Evolutionary conservation across 2,329 filamentous ascomycete species (phyloP).

Genomic region (Harringtonia aguacate): DNA sequence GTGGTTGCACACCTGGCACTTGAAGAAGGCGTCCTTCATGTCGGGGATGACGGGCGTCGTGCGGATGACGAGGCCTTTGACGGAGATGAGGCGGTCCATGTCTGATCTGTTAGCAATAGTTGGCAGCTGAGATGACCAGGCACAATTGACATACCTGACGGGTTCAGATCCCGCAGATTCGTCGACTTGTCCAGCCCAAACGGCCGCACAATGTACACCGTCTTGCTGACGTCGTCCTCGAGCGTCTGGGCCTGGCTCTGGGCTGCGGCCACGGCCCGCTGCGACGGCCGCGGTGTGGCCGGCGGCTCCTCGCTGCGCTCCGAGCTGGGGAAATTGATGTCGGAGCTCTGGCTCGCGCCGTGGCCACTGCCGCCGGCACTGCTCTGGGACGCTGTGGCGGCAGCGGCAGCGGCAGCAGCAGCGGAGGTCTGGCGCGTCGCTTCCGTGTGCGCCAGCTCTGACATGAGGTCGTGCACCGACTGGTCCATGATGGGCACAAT

Average conservation of each 20-base stretch:
- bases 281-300: conserved; percentile 31
- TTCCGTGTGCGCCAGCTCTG: conserved; percentile 75
- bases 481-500: conserved; percentile 96
- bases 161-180: conserved; percentile 90
- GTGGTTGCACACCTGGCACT: conserved; percentile 86
- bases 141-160: conserved; percentile 45
- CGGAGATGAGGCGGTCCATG: conserved; percentile 89
- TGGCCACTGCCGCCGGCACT: background rate
- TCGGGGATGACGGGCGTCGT: conserved; percentile 95
- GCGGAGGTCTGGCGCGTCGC: conserved; percentile 54
- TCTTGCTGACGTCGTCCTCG: conserved; percentile 71
- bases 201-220: conserved; percentile 75
- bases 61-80: conserved; percentile 93
- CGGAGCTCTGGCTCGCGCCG: conserved; percentile 48
- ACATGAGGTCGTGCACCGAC: conserved; percentile 83
- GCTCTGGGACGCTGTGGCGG: background rate
- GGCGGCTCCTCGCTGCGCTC: conserved; percentile 48
- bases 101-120: conserved; percentile 35
- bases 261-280: conserved; percentile 22
- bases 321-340: conserved; percentile 69
- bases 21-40: conserved; percentile 98
- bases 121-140: background rate
- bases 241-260: conserved; percentile 32
- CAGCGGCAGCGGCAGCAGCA: conserved; percentile 20
- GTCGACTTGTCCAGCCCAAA: conserved; percentile 80